Evolutionary conservation across 345 rosid species (phyloP).

Genomic region (Boechera divaricarpa): DNA sequence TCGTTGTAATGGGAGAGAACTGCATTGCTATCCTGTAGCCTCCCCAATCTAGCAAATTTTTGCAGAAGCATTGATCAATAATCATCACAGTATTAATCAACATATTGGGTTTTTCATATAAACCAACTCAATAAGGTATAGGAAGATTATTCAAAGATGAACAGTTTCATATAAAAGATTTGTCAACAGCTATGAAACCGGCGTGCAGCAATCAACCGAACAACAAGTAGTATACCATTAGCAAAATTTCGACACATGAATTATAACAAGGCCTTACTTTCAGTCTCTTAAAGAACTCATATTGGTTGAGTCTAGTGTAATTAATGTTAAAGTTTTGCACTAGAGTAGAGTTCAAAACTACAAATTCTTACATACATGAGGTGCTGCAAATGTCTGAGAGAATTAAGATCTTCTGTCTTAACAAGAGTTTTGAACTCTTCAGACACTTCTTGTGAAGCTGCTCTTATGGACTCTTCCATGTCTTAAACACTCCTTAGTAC

Average conservation of each 20-base stretch:
- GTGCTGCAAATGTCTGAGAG: conserved; percentile 75
- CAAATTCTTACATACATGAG: conserved; percentile 58
- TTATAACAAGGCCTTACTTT: neutral
- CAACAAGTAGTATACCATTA: neutral
- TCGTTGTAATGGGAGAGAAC: conserved; percentile 90
- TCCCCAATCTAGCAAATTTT: conserved; percentile 70
- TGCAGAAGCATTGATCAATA: neutral
- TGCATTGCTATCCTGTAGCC: conserved; percentile 94
- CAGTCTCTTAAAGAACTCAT: neutral
- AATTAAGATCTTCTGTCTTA: conserved; percentile 56
- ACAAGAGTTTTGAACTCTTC: conserved; percentile 81
- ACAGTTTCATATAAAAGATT: conserved; percentile 11
- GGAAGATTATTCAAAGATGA: neutral
- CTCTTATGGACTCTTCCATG: conserved; percentile 59
- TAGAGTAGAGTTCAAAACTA: too few relatives aligned
- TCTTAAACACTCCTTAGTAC: neutral
- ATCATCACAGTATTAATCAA: conserved; percentile 15
- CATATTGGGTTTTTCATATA: neutral
- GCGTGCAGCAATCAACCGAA: neutral
- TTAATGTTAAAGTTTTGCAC: too few relatives aligned
- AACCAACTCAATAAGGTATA: neutral
- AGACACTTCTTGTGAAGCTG: conserved; percentile 69
- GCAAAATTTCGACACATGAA: neutral
- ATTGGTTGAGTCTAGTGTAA: neutral
- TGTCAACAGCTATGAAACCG: neutral